These are phyloP conservation scores for Talaromyces atroroseus DNA, from an alignment of 2,329 filamentous ascomycete genomes.

Conservation along the genomic window DNA sequence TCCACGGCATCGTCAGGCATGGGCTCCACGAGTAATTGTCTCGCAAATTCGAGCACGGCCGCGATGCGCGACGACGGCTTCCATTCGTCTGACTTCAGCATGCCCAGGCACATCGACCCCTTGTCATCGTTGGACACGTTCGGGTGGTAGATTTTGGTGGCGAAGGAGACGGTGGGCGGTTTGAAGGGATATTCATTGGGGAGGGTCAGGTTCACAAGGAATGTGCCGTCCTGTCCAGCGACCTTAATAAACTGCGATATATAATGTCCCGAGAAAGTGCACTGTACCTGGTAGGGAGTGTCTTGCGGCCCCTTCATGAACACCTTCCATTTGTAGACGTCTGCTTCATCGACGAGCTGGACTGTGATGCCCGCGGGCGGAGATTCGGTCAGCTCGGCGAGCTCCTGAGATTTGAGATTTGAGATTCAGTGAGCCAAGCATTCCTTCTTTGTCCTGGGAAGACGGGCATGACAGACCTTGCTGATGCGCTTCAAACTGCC, in stretches of 20 bases:
- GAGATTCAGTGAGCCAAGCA: neutral
- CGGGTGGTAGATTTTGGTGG: slow-evolving; percentile 90
- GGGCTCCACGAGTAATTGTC: slow-evolving; percentile 69
- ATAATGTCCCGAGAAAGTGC: too few species aligned
- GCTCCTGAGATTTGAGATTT: slow-evolving; percentile 51
- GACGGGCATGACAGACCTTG: slow-evolving; percentile 29
- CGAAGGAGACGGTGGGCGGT: slow-evolving; percentile 71
- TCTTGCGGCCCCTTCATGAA: slow-evolving; percentile 60
- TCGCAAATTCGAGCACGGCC: slow-evolving; percentile 70
- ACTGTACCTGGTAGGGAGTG: slow-evolving; percentile 60
- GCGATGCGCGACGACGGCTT: slow-evolving; percentile 77
- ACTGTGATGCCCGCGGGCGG: slow-evolving; percentile 55
- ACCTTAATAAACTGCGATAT: neutral
- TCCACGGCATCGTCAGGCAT: slow-evolving; percentile 89
- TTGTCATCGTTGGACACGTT: slow-evolving; percentile 84
- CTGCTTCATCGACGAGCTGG: slow-evolving; percentile 54
- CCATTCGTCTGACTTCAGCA: slow-evolving; percentile 83
- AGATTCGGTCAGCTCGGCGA: slow-evolving; percentile 51
- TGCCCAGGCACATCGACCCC: slow-evolving; percentile 78
- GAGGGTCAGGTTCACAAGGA: slow-evolving; percentile 66
- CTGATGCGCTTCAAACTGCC: slow-evolving; percentile 44
- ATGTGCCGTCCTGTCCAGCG: slow-evolving; percentile 58
- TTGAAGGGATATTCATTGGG: slow-evolving; percentile 87
- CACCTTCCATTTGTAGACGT: slow-evolving; percentile 65
- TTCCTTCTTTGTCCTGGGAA: neutral